Base-by-base conservation (phyloP, 2,329 filamentous ascomycete genomes). In the Cryphonectria nitschkei region DNA sequence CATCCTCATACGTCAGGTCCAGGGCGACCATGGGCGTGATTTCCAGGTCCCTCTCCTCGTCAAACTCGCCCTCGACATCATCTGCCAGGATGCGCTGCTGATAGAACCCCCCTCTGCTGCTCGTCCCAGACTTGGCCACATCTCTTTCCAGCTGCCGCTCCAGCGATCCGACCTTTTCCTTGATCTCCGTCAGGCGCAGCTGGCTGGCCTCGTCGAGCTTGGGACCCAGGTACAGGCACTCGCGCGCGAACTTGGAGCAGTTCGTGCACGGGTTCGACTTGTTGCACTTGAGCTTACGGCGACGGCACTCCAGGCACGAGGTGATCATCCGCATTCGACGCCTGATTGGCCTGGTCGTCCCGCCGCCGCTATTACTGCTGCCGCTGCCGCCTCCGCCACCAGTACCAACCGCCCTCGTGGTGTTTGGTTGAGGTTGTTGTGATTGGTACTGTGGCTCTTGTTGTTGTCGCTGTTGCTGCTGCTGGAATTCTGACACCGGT, bases 231-330 rank as follows among this genome's bases (percentile, higher is more conserved):
- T 92, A 93, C 52, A 92, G 77, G 75, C 87, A 89, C 29, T 87
- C 85, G 34, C 86, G 83, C 32, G 79, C 82, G 43, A 85, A 85
- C 75, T 86, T 87, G 73, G 81, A 81, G 79, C 89, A 92, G 79
- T 93, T 93, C 74, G 84, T 85, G 78, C 92, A 95, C 72, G 93
- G 91, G 66, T 91, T 86, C 29, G 79, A 84, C 80, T 93, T 93
- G 82, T 93, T 90, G 81, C 93, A 95, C 79, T 92, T 93, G 69
- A 94, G 83, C 80, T 95, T 95, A 56, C 93, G 87, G 32, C 92
- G 88, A 54, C 93, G 87, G 77, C 91, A 93, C 79, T 92, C 89
- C 46, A 91, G 85, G 78, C 90, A 93, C 39, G 89, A 91, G 73
- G 87, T 87, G 79, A 93, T 90, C 84, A 91, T 87, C 76, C 88